Evolutionary conservation across 129 eudicot species (phyloP).

Genomic region (Tanacetum coccineum): DNA sequence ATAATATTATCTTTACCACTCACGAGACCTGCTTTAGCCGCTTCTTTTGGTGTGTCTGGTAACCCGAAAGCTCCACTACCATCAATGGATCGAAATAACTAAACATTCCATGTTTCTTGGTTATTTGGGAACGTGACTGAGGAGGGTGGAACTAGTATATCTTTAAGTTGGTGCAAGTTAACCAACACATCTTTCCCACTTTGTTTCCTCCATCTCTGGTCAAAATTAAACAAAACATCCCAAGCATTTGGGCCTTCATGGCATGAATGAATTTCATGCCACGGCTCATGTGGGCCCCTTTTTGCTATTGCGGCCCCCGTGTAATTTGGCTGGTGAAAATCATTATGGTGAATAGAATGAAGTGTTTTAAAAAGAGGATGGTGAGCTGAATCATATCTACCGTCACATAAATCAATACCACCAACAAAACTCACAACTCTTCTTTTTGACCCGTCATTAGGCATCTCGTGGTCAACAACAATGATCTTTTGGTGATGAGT

Average conservation of each 20-base stretch:
- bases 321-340: constrained; percentile 76
- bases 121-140: constrained; percentile 62
- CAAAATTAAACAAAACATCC: constrained; percentile 80
- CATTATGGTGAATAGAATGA: constrained; percentile 58
- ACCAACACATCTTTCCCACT: constrained; percentile 71
- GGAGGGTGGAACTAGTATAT: constrained; percentile 60
- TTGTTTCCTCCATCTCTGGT: constrained; percentile 82
- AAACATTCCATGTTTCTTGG: constrained; percentile 74
- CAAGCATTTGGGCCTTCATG: constrained; percentile 78
- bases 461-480: constrained; percentile 67
- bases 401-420: constrained; percentile 81
- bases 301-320: constrained; percentile 51
- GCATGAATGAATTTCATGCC: constrained; percentile 83
- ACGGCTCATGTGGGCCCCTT: constrained; percentile 90
- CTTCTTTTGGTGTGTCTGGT: constrained; percentile 74
- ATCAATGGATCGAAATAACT: constrained; percentile 69
- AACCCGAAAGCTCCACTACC: constrained; percentile 91
- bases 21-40: constrained; percentile 69
- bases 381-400: constrained; percentile 57
- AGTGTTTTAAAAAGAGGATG: constrained; percentile 74
- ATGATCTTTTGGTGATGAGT: constrained; percentile 86
- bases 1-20: constrained; percentile 83
- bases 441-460: constrained; percentile 41
- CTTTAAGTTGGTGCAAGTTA: constrained; percentile 53
- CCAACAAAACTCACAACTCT: constrained; percentile 81